phyloP scores from a whole-genome alignment of 768 basidiomycete species.

The Kwoniella pini region DNA sequence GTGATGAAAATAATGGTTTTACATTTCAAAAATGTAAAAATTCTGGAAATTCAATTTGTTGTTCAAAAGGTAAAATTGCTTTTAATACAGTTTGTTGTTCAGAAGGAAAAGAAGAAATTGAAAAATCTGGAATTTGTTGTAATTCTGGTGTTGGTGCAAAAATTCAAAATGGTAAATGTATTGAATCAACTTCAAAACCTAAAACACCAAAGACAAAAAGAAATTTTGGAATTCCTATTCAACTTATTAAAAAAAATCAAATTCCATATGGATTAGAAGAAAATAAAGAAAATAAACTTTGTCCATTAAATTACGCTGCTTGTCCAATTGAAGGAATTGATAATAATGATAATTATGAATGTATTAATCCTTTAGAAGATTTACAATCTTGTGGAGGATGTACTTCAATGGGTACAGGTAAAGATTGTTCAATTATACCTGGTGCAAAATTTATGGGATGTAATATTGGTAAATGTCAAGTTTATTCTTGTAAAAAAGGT shows the following conservation, averaged over 20 bases:
- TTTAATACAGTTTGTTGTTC: constrained; percentile 38
- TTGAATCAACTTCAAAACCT: constrained; percentile 18
- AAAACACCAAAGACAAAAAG: not conserved
- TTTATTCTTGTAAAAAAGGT: constrained; percentile 48
- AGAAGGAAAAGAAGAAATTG: constrained; percentile 23
- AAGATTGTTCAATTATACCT: constrained; percentile 70
- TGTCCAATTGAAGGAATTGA: constrained; percentile 44
- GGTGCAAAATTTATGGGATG: constrained; percentile 74
- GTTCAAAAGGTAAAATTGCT: constrained; percentile 22
- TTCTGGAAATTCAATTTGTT: constrained; percentile 29
- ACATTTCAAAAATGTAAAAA: constrained; percentile 22
- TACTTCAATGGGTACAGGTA: constrained; percentile 63
- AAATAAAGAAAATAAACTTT: constrained; percentile 39
- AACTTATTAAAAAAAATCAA: not conserved
- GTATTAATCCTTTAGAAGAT: constrained; percentile 65
- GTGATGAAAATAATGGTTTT: constrained; percentile 30
- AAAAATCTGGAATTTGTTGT: constrained; percentile 34
- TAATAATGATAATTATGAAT: no score
- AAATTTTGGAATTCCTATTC: not conserved
- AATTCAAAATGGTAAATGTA: constrained; percentile 29
- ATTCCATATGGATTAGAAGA: constrained; percentile 27
- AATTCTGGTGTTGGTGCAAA: constrained; percentile 28
- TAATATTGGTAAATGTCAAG: constrained; percentile 55
- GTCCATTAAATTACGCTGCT: constrained; percentile 45
- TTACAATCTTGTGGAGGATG: constrained; percentile 78